A percentile compares a stretch with the other conserved stretches of the same genome.
These are phyloP conservation scores for Aureobasidium sp. DNA, from an alignment of 2,329 filamentous ascomycete genomes.

Conservation along the genomic window DNA sequence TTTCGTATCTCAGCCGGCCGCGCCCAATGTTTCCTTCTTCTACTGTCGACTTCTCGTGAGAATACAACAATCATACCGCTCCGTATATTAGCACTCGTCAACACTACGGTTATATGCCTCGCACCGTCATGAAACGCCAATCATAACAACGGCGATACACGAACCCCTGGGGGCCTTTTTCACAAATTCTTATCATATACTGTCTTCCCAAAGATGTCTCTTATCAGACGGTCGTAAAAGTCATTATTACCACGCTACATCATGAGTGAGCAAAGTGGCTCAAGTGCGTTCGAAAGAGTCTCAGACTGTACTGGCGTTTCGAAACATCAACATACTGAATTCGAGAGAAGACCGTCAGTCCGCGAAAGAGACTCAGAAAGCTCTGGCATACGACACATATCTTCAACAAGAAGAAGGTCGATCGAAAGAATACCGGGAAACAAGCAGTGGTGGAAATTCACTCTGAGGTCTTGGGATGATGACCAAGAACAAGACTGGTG, in stretches of 20 bases:
- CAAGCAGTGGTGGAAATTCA: slow-evolving; percentile 8
- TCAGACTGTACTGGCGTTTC: neutral
- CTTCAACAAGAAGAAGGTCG: neutral
- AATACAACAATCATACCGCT: neutral
- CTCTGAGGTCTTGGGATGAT: slow-evolving; percentile 22
- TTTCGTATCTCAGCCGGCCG: neutral
- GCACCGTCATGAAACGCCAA: neutral
- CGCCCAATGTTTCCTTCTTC: neutral
- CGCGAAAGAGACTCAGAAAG: neutral
- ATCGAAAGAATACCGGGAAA: neutral
- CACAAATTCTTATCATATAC: neutral
- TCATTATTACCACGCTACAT: too few species aligned
- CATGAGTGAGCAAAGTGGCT: neutral
- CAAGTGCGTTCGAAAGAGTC: neutral
- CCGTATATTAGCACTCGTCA: neutral
- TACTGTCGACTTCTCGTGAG: neutral
- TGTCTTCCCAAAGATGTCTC: neutral
- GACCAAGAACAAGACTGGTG: slow-evolving; percentile 27
- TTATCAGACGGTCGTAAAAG: neutral
- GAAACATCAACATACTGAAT: neutral
- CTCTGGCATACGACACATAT: neutral
- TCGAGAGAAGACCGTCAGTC: neutral
- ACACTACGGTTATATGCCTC: neutral
- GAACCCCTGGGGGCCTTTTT: neutral
- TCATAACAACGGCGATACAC: neutral